Evolutionary conservation across 495 filamentous ascomycete species (phyloP).

Genomic region (Wilcoxina mikolae): DNA sequence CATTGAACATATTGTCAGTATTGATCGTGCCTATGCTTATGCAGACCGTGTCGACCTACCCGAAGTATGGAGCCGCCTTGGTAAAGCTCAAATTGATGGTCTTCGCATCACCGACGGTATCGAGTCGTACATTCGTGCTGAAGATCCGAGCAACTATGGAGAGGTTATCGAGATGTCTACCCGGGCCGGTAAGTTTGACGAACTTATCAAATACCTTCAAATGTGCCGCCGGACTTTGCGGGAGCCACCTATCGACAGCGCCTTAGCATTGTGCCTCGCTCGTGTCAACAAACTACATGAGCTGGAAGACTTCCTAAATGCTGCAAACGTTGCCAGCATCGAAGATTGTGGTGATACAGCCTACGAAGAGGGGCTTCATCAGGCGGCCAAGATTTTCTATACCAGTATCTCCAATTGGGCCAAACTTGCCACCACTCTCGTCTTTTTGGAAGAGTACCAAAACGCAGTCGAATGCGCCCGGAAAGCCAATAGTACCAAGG

Average conservation of each 20-base stretch:
- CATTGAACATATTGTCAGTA: constrained; percentile 94
- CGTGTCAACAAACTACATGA: constrained; percentile 81
- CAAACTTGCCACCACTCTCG: constrained; percentile 90
- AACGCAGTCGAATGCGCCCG: constrained; percentile 95
- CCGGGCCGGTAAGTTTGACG: constrained; percentile 93
- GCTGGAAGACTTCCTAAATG: constrained; percentile 89
- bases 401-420: constrained; percentile 99
- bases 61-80: constrained; percentile 98
- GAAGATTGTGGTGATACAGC: constrained; percentile 97
- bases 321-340: constrained; percentile 86
- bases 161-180: constrained; percentile 96
- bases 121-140: constrained; percentile 90
- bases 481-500: constrained; percentile 98
- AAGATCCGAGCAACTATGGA: constrained; percentile 79
- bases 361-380: constrained; percentile 83
- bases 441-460: constrained; percentile 94
- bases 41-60: constrained; percentile 90
- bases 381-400: constrained; percentile 98
- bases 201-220: constrained; percentile 87
- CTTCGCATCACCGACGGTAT: constrained; percentile 85
- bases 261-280: constrained; percentile 82
- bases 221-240: constrained; percentile 96
- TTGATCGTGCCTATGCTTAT: constrained; percentile 92
- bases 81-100: constrained; percentile 95
- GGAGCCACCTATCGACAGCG: constrained; percentile 87